Base-by-base conservation (phyloP, 2,329 filamentous ascomycete genomes). In the Stagonosporopsis rhizophila region DNA sequence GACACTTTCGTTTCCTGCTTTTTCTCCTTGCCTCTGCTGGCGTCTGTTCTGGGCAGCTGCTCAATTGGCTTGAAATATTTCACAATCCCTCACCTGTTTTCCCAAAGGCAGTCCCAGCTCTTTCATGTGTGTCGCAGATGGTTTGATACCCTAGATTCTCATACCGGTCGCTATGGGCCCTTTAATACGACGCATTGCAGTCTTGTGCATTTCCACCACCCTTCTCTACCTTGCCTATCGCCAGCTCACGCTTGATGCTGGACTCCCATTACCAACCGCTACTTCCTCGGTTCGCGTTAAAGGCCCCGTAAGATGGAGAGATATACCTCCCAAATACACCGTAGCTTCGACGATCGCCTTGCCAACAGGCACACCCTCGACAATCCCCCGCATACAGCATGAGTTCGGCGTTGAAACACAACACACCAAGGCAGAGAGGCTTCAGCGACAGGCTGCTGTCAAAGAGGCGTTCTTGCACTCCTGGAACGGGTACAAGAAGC, bases 401-500 rank as follows among this genome's bases (percentile, higher is more conserved):
- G 64, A 72, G 6, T 77, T 75, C 49, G 65, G 66, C 46, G 64
- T 63, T 2, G 75, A 77, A 60, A 70, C 72, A n/a, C 65, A 65
- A 30, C 66, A 71, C 50, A 70, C 66, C 52, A 68, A 66, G 53
- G 61, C 70, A 39, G 59, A 74, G 56, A 63, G 75, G 32, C 52
- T 73, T 27, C 56, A 68, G 8, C 63, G 77, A 42, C 68, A 70
- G 50, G 53, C 62, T 9, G 71, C 69, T 35, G 75, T 79, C 7
- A 77, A 76, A 48, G 62, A 70, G 5, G 68, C 68, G 12, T 78
- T 78, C 52, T 46, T 71, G 49, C 74, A 74, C 39, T 71, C 72
- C 3, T 78, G 83, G 80, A 71, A 77, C 12, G 78, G 81, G 25
- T 87, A 87, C 68, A 82, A 79, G 57, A 68, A 77, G 40, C 68